Evolutionary conservation across 1,284 basidiomycete genomes (phyloP), one percentile per base, ranked within the genome.

Genomic region (Malassezia slooffiae): DNA sequence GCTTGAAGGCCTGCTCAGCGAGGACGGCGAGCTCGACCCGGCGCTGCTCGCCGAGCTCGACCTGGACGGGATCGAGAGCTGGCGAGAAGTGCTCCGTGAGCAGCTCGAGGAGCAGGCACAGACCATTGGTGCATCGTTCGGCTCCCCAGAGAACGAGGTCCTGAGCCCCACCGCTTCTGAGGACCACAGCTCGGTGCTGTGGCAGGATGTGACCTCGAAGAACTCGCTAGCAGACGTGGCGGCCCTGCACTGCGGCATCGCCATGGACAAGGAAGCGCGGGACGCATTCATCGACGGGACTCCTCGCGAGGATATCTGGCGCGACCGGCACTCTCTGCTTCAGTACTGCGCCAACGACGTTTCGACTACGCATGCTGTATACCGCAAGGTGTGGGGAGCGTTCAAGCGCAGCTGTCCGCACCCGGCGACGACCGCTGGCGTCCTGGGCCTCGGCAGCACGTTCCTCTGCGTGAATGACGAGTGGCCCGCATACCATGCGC

Each of bases 221-320:
- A 97, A 95, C 70, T 89, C 88, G 16, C 79, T 97, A 17, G 82
- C 80, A 13, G 90, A 95, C 50, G 89, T 97, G 11, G 90, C 89
- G 0, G 79, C 79, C 34, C 75, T 97, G 4, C 87, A 99, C 68
- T 93, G 88, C 65, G 79, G 78, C 6, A 83, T 86, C 54, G 73
- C 77, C 15, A 73, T 93, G 42, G 79, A 86, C 69, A 97, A 97
- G 71, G 75, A 78, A 5, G 76, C 80, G 5, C 80, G 91, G 3
- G 77, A 80, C 54, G 81, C 85, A 57, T 85, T 96, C 63, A 57
- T 71, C 34, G 68, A 80, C 54, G 61, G 55, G 16, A 75, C 74
- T 5, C 71, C 71, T 22, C 75, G 79, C 0, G 79, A 77, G 22
- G 78, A 83, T 31, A 82, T 96, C 30, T 72, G 75, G 1, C 76